Conservation (phyloP, 345 rosid genomes). For the Draba incana region DNA sequence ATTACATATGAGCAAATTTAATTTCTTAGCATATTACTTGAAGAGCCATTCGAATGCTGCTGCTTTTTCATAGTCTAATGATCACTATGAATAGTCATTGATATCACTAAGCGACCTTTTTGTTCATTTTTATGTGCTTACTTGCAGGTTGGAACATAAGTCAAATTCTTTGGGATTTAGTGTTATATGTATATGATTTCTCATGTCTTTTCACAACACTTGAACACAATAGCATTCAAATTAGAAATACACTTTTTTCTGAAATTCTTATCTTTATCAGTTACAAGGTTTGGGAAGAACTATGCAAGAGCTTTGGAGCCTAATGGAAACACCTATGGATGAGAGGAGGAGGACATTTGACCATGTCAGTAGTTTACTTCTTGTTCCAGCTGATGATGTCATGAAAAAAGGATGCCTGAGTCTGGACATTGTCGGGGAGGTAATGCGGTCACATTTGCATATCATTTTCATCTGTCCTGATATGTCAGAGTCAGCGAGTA, state of each 20-base stretch:
- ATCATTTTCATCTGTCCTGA: constrained; percentile 10
- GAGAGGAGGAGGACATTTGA: constrained; percentile 62
- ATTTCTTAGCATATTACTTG: background rate
- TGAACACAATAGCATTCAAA: constrained; percentile 1
- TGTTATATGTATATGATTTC: background rate
- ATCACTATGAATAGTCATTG: background rate
- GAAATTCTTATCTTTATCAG: constrained; percentile 43
- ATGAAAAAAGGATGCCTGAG: constrained; percentile 62
- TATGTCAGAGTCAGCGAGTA: background rate
- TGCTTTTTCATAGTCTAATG: background rate
- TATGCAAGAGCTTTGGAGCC: constrained; percentile 71
- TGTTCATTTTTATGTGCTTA: background rate
- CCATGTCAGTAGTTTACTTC: constrained; percentile 52
- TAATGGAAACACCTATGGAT: constrained; percentile 65
- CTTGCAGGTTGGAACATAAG: too few relatives aligned
- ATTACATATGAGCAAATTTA: background rate
- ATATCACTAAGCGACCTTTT: background rate
- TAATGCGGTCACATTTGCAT: constrained; percentile 27
- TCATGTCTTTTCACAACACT: constrained; percentile 11
- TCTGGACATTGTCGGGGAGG: constrained; percentile 73
- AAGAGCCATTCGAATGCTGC: background rate
- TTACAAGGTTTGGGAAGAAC: constrained; percentile 70
- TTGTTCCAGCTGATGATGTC: constrained; percentile 55
- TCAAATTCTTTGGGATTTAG: constrained; percentile 7
- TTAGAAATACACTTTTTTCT: background rate